Evolutionary conservation across 2,329 filamentous ascomycete genomes (phyloP).

Genomic region (Byssochlamys sp.): DNA sequence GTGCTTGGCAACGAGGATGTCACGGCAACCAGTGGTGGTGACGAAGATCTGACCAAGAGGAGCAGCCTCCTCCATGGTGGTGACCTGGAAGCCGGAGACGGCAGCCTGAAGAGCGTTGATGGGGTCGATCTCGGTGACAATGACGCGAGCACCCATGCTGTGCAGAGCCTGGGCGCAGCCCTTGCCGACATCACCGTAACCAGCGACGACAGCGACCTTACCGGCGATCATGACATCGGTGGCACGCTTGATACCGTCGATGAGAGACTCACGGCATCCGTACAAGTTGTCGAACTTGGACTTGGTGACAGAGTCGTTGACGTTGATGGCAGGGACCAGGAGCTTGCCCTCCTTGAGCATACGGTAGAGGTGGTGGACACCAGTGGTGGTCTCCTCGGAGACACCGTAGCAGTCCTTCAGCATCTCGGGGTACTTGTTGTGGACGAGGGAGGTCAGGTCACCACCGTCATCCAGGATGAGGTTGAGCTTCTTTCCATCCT

Average conservation of each 20-base stretch:
- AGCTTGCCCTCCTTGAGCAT: constrained; percentile 89
- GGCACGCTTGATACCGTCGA: constrained; percentile 99
- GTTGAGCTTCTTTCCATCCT: constrained; percentile 92
- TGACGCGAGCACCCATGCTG: constrained; percentile 92
- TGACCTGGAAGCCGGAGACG: constrained; percentile 93
- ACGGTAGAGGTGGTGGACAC: constrained; percentile 97
- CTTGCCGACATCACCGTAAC: constrained; percentile 98
- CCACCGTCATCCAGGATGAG: constrained; percentile 97
- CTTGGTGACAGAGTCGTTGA: constrained; percentile 99
- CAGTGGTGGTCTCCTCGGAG: constrained; percentile 98
- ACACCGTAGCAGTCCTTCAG: constrained; percentile 97
- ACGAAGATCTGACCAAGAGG: constrained; percentile 90
- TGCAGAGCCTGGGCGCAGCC: constrained; percentile 91
- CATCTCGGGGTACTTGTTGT: constrained; percentile 97
- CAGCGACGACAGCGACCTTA: constrained; percentile 94
- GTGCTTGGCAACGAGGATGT: constrained; percentile 85
- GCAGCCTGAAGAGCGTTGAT: constrained; percentile 99
- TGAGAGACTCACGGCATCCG: constrained; percentile 95
- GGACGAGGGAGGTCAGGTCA: constrained; percentile 90
- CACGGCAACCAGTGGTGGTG: constrained; percentile 97
- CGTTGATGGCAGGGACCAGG: constrained; percentile 92
- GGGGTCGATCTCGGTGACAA: constrained; percentile 94
- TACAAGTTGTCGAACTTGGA: constrained; percentile 99
- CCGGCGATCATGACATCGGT: constrained; percentile 99
- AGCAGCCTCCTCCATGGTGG: constrained; percentile 95